Evolutionary conservation across 805 yeast genomes (phyloP).

Genomic region (Candida succiphila): DNA sequence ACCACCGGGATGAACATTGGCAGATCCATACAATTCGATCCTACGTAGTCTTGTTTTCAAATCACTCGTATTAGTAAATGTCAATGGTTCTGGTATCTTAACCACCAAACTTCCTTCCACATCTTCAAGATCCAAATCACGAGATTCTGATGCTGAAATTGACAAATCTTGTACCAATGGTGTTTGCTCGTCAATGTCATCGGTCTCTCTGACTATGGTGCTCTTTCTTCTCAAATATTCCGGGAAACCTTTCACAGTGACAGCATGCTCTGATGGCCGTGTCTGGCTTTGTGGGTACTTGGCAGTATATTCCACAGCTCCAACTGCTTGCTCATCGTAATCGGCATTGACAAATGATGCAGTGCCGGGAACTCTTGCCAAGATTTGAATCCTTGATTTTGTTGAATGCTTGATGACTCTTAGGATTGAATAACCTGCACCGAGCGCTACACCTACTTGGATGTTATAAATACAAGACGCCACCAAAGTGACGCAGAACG

Average conservation of each 20-base stretch:
- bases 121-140: conserved; percentile 22
- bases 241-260: conserved; percentile 16
- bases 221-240: conserved; percentile 10
- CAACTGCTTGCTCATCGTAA: conserved; percentile 22
- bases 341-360: conserved; percentile 65
- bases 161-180: not conserved
- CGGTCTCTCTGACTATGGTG: not conserved
- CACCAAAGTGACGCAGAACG: conserved; percentile 53
- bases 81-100: conserved; percentile 79
- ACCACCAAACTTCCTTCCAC: conserved; percentile 70
- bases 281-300: no score
- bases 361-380: conserved; percentile 59
- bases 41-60: conserved; percentile 56
- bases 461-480: conserved; percentile 67
- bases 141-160: not conserved
- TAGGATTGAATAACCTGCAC: conserved; percentile 69
- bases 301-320: conserved; percentile 2
- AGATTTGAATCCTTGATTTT: conserved; percentile 72
- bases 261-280: conserved; percentile 6
- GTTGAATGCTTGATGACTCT: conserved; percentile 77
- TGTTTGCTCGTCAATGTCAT: not conserved
- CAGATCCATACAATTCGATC: conserved; percentile 69
- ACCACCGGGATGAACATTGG: conserved; percentile 66
- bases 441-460: conserved; percentile 86
- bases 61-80: conserved; percentile 79